Evolutionary conservation across 306 rosid species (phyloP).

Genomic region (Quercus rubra): DNA sequence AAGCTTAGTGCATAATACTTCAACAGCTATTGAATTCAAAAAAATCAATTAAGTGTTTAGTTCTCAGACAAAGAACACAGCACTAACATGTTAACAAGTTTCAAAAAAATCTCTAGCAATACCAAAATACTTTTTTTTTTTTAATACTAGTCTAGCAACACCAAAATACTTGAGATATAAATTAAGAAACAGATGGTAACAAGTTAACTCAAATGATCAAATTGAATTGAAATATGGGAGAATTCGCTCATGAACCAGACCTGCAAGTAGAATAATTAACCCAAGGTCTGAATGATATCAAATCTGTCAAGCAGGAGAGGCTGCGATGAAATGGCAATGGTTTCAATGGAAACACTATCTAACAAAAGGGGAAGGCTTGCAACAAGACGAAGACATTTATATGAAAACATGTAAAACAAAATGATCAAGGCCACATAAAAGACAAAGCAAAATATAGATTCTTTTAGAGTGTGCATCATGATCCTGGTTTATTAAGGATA

Average conservation of each 20-base stretch:
- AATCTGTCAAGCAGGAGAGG: not conserved
- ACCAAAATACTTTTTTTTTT: not conserved
- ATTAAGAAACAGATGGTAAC: conserved; percentile 1
- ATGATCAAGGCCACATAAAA: too few relatives aligned
- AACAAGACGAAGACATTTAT: too few relatives aligned
- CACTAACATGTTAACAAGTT: not conserved
- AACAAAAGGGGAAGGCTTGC: too few relatives aligned
- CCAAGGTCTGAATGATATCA: not conserved
- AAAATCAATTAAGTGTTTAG: not conserved
- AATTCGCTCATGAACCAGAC: conserved; percentile 82
- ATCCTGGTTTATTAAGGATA: too few relatives aligned
- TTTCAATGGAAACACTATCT: too few relatives aligned
- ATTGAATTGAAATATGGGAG: conserved; percentile 57
- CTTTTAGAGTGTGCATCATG: too few relatives aligned
- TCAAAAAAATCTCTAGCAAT: conserved; percentile 1
- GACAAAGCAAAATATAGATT: too few relatives aligned
- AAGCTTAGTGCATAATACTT: not conserved
- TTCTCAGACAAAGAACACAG: conserved; percentile 13
- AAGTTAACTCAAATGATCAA: conserved; percentile 55
- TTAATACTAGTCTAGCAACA: not conserved
- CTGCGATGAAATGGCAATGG: too few relatives aligned
- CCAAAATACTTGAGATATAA: not conserved
- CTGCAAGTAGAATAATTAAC: conserved; percentile 36
- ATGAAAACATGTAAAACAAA: too few relatives aligned
- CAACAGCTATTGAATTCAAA: not conserved